These are phyloP conservation scores for Neurospora pannonica DNA, from an alignment of 495 filamentous ascomycete genomes.

Conservation along the genomic window DNA sequence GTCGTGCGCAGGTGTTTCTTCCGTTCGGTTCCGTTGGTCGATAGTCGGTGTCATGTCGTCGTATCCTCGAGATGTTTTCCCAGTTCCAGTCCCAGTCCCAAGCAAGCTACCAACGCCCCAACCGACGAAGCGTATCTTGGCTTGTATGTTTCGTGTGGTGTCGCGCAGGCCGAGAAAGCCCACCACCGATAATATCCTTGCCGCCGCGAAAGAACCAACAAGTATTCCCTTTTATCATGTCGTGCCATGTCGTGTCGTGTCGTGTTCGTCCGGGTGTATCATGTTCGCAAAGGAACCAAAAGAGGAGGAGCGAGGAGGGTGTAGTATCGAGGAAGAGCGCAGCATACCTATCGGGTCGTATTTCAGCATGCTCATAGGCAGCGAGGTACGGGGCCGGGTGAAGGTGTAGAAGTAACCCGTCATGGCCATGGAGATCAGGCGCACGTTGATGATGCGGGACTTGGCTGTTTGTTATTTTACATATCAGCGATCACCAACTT, in stretches of 20 bases:
- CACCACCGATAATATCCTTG: neutral
- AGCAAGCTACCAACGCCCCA: neutral
- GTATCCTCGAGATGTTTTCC: neutral
- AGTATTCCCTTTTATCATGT: neutral
- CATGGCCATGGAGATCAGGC: conserved; percentile 96
- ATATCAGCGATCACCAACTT: neutral
- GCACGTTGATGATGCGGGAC: conserved; percentile 83
- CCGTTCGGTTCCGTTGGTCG: too few relatives aligned
- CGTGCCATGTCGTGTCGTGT: neutral
- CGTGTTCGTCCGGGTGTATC: neutral
- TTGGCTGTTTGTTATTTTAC: conserved; percentile 55
- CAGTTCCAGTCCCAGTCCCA: neutral
- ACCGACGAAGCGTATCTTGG: neutral
- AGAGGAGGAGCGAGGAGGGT: neutral
- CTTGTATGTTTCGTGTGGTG: neutral
- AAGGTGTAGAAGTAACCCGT: conserved; percentile 94
- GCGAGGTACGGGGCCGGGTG: conserved; percentile 66
- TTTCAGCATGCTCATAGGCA: conserved; percentile 93
- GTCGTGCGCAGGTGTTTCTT: neutral
- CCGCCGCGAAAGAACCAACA: neutral
- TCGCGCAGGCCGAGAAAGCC: neutral
- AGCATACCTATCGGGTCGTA: conserved; percentile 93
- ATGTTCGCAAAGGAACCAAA: neutral
- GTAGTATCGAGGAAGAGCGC: neutral
- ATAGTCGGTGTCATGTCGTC: neutral